Percentiles rank a stretch among this genome's conserved stretches.
These are phyloP conservation scores for Rhodamnia argentea DNA, from an alignment of 345 rosid genomes.

Conservation along the genomic window DNA sequence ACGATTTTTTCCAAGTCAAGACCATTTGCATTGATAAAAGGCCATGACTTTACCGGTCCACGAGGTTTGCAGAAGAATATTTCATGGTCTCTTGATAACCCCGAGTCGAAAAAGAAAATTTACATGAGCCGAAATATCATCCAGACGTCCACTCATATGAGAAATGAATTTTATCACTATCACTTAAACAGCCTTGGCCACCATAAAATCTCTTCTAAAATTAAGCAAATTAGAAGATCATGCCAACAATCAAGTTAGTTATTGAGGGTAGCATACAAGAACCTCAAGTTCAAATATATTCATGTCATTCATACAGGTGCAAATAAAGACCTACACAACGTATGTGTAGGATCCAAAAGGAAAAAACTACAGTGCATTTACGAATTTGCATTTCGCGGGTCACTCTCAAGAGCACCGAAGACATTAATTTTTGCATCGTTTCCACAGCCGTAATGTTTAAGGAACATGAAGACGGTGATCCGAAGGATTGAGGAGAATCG, in stretches of 20 bases:
- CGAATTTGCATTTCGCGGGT: background rate
- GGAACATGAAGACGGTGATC: background rate
- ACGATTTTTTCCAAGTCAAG: background rate
- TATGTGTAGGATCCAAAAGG: background rate
- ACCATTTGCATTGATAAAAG: background rate
- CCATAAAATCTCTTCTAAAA: background rate
- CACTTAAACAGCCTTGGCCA: background rate
- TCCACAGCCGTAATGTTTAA: background rate
- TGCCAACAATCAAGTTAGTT: background rate
- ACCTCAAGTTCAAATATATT: background rate
- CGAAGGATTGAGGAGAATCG: background rate
- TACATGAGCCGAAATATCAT: background rate
- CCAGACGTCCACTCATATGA: background rate
- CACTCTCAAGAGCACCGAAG: background rate
- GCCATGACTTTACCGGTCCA: background rate
- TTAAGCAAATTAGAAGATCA: background rate
- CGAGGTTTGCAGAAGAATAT: background rate
- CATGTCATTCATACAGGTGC: background rate
- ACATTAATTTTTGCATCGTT: background rate
- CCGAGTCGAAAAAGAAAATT: background rate
- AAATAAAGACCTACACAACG: background rate
- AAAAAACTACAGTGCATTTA: background rate
- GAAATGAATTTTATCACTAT: background rate
- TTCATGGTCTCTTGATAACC: background rate
- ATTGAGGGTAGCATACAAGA: background rate